These are phyloP conservation scores for Diaporthe sp. DNA, from an alignment of 2,329 filamentous ascomycete species.

Conservation along the genomic window DNA sequence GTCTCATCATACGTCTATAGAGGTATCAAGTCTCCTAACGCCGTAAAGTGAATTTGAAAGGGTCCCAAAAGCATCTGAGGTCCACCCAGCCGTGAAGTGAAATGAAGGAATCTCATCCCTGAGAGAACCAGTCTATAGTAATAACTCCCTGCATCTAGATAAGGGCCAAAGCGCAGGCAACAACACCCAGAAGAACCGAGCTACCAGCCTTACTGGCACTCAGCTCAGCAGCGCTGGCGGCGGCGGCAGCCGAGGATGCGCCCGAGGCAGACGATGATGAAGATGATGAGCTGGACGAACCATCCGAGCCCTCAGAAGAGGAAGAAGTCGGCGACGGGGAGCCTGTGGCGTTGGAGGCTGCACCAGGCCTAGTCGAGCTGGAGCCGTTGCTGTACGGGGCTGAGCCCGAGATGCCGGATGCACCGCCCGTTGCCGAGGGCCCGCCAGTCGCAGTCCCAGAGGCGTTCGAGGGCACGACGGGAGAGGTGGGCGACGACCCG, in stretches of 20 bases:
- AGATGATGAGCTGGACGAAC: constrained; percentile 13
- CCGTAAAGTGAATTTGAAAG: background rate
- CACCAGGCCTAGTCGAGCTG: constrained; percentile 35
- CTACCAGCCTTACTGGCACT: background rate
- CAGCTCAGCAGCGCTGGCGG: background rate
- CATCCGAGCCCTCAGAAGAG: background rate
- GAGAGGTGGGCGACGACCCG: background rate
- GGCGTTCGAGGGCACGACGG: background rate
- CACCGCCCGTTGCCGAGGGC: background rate
- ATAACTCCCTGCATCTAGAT: background rate
- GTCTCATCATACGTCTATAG: background rate
- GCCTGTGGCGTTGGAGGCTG: constrained; percentile 36
- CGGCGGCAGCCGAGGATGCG: background rate
- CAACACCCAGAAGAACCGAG: background rate
- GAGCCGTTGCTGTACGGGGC: constrained; percentile 23
- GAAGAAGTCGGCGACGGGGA: constrained; percentile 30
- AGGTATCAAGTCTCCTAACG: constrained; percentile 26
- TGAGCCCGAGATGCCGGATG: background rate
- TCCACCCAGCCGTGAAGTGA: constrained; percentile 9
- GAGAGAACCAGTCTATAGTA: background rate
- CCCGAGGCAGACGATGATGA: constrained; percentile 19
- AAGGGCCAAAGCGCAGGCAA: constrained; percentile 1
- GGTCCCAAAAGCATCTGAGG: background rate
- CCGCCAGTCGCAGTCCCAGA: background rate
- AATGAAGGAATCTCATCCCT: background rate